These are phyloP conservation scores for Fusarium penzigii DNA, from an alignment of 2,329 filamentous ascomycete species.

Conservation along the genomic window DNA sequence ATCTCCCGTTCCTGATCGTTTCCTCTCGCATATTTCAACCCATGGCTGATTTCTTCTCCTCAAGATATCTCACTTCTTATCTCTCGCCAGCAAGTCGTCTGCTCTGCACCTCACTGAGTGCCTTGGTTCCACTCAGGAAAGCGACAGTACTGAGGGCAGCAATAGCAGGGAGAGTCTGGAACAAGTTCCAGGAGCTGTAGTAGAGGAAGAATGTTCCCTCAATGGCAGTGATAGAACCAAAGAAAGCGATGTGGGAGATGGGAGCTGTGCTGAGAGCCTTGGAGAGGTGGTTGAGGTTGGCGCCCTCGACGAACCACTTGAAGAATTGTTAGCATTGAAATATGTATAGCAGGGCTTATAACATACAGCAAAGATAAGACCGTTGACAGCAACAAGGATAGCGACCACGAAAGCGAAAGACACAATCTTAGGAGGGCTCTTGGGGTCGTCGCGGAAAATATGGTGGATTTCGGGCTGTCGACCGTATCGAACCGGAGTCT, in stretches of 20 bases:
- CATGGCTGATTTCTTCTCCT: neutral
- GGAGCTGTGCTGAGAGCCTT: conserved; percentile 77
- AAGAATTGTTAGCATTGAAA: conserved; percentile 21
- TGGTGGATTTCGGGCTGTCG: conserved; percentile 86
- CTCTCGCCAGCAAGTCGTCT: conserved; percentile 76
- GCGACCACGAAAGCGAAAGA: conserved; percentile 75
- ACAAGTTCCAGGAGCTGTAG: conserved; percentile 89
- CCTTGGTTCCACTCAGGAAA: conserved; percentile 85
- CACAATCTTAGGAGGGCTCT: conserved; percentile 77
- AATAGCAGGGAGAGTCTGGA: conserved; percentile 80
- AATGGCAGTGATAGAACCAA: conserved; percentile 82
- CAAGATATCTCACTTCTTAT: conserved; percentile 33
- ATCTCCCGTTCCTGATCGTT: neutral
- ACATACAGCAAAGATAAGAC: conserved; percentile 70
- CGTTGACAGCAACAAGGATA: conserved; percentile 72
- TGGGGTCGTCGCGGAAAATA: conserved; percentile 79
- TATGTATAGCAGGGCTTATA: neutral
- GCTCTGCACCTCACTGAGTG: conserved; percentile 89
- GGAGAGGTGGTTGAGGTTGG: conserved; percentile 75
- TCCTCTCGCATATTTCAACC: neutral
- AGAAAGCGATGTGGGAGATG: conserved; percentile 79
- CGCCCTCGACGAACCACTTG: conserved; percentile 80
- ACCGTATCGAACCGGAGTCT: conserved; percentile 78
- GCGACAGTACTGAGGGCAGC: conserved; percentile 67
- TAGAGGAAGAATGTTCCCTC: conserved; percentile 94